Evolutionary conservation across 129 eudicot genomes (phyloP).

Genomic region (Centrapalus pauciflorus): DNA sequence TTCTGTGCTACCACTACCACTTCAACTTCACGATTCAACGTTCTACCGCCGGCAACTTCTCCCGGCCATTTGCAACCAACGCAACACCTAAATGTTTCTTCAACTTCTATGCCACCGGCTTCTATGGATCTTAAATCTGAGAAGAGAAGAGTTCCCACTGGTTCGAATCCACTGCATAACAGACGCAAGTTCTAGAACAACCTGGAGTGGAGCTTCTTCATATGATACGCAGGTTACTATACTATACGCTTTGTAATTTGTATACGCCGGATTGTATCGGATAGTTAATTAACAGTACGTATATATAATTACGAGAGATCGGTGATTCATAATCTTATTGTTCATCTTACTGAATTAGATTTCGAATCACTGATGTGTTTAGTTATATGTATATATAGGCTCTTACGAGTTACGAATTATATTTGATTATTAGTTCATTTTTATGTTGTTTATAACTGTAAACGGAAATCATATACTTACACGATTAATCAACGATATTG

Average conservation of each 20-base stretch:
- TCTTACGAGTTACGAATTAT: background rate
- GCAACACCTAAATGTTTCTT: background rate
- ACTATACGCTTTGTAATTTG: background rate
- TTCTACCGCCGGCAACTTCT: constrained; percentile 10
- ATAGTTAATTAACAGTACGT: no score
- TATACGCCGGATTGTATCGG: background rate
- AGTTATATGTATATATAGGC: constrained; percentile 4
- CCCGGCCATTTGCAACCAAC: constrained; percentile 11
- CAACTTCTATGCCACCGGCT: constrained; percentile 9
- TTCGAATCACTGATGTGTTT: constrained; percentile 19
- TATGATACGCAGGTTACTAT: background rate
- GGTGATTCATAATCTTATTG: constrained; percentile 23
- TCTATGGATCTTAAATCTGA: constrained; percentile 27
- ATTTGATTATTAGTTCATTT: background rate
- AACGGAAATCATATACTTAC: background rate
- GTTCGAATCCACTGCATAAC: constrained; percentile 64
- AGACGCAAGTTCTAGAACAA: constrained; percentile 20
- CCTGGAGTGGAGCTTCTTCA: background rate
- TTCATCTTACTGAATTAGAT: background rate
- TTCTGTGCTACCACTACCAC: constrained; percentile 5
- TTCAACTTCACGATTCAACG: constrained; percentile 22
- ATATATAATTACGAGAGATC: constrained; percentile 15
- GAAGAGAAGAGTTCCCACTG: constrained; percentile 49
- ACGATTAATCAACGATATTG: background rate
- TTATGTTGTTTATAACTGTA: constrained; percentile 1